A percentile compares a stretch with the other conserved stretches of the same genome.
Evolutionary conservation across 306 rosid genomes (phyloP).

Genomic region (Lithocarpus polystachyus): DNA sequence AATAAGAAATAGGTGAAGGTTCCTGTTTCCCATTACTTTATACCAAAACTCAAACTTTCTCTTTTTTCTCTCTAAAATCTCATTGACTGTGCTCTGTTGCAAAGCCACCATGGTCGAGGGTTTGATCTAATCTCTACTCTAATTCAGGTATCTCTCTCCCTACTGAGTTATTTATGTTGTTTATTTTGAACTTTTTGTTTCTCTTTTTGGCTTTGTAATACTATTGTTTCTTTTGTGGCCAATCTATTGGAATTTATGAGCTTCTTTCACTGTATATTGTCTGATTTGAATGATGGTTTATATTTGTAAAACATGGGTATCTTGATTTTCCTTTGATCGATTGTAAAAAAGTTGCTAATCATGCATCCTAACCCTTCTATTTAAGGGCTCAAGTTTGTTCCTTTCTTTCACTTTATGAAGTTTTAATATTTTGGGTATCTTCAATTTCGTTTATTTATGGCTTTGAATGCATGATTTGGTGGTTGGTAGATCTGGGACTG

Average conservation of each 20-base stretch:
- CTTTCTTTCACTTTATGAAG: not conserved
- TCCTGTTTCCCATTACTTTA: not conserved
- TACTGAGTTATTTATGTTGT: not conserved
- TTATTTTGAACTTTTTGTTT: not conserved
- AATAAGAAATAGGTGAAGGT: not conserved
- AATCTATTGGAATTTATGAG: not conserved
- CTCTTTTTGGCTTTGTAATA: not conserved
- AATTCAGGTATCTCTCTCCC: conserved; percentile 20
- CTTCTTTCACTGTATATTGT: conserved; percentile 9
- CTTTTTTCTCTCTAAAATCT: not conserved
- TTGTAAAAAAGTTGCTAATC: not conserved
- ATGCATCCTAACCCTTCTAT: not conserved
- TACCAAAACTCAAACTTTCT: conserved; percentile 4
- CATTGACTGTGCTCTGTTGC: conserved; percentile 4
- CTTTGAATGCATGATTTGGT: conserved; percentile 14
- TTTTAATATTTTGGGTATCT: not conserved
- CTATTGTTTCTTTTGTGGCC: not conserved
- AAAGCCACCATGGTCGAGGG: conserved; percentile 14
- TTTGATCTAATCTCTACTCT: conserved; percentile 22
- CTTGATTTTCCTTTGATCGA: not conserved
- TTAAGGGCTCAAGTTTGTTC: not conserved
- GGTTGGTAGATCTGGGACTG: conserved; percentile 22
- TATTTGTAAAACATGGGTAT: not conserved
- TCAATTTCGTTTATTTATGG: not conserved
- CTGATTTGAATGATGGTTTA: not conserved